Base-by-base conservation (phyloP, 2,329 filamentous ascomycete species). In the Botryotinia convoluta region DNA sequence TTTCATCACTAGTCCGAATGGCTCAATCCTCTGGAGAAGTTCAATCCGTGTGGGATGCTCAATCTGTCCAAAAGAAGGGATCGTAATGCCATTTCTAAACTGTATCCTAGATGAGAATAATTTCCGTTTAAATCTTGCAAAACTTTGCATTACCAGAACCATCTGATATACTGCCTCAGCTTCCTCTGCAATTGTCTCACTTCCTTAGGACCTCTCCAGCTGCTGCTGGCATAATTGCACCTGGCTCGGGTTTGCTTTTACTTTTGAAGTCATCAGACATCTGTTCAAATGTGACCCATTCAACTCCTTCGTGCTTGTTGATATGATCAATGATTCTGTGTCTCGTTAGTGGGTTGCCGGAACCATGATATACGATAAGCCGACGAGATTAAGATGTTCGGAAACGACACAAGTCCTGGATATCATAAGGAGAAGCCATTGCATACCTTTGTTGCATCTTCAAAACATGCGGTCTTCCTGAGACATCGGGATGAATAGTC, bases 401-500 rank as follows among this genome's bases (percentile, higher is more conserved):
- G 93, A 79, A 91, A 93, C 79, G 89, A 86, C 74, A 93, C 94
- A 80, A 39, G 7, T 42, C 35, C 39, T 20, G 4, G 61, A 44
- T n/a, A 42, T 42, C 39, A 63, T 20, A 90, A 79, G 91, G 91
- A 68, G 91, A 93, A 85, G 84, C 67, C 74, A 26, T 48, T 22
- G 78, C 81, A 77, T 81, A 88, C 86, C 90, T 86, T 81, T 93
- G 90, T 76, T 93, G 90, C 91, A 93, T 93, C 10, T 93, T 83
- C 42, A 94, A 77, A 0, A 90, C 92, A 81, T 94, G 92, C 0
- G 92, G 92, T 29, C 91, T 85, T 0, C 92, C 92, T 4, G 87
- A 90, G 0, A 92, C 90, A 78, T 94, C 92, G 0, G 92, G 92
- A 80, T 94, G 92, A 51, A 93, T 91, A 0, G 92, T 94, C 81